phyloP scores from a whole-genome alignment of 164 flowering plant species.

The Umbellularia californica region DNA sequence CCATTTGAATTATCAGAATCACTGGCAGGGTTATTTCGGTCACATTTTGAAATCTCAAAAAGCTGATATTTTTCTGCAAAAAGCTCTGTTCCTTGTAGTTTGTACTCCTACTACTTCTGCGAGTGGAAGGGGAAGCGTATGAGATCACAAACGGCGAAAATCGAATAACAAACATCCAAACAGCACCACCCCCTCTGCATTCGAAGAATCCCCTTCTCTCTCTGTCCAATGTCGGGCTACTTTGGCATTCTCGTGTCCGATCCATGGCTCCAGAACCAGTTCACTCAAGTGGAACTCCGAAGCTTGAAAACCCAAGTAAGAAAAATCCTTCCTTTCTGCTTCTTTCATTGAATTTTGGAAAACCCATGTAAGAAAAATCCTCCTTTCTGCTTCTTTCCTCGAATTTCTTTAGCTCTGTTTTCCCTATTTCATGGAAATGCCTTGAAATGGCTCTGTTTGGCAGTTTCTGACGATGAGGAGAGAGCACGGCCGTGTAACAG shows the following conservation, averaged over 20 bases:
- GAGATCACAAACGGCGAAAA: neutral
- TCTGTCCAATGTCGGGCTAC: conserved; percentile 51
- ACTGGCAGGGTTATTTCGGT: conserved; percentile 27
- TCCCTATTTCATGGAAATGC: neutral
- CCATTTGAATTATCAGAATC: neutral
- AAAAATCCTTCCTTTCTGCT: neutral
- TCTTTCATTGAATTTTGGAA: neutral
- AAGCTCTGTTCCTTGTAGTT: neutral
- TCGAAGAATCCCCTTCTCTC: neutral
- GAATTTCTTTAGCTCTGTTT: neutral
- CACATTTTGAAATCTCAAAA: conserved; percentile 45
- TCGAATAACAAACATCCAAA: neutral
- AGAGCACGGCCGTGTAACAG: conserved; percentile 52
- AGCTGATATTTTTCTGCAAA: neutral
- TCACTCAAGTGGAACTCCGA: conserved; percentile 89
- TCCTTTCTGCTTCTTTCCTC: neutral
- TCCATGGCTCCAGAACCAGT: conserved; percentile 93
- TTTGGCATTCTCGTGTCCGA: conserved; percentile 77
- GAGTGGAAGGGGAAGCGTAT: neutral
- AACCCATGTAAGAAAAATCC: neutral
- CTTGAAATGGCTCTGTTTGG: conserved; percentile 6
- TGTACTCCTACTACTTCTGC: neutral
- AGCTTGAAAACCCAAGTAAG: conserved; percentile 68
- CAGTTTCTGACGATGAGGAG: conserved; percentile 73
- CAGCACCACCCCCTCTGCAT: neutral